These are phyloP conservation scores for Phanerochaete carnosa DNA, from an alignment of 768 basidiomycete genomes.

Conservation along the genomic window DNA sequence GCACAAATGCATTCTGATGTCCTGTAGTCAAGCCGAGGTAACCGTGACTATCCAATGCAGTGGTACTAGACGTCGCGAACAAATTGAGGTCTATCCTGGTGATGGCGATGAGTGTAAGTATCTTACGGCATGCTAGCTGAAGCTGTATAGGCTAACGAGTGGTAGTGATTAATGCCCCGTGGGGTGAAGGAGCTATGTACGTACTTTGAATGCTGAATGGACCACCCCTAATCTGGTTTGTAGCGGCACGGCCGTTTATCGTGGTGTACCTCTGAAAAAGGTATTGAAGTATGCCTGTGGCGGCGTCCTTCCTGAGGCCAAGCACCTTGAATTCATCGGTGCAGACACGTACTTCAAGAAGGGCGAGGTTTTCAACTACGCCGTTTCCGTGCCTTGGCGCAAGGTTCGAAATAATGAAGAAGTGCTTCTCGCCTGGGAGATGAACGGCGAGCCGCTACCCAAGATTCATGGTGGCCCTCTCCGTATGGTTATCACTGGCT, in stretches of 20 bases:
- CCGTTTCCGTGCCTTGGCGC: conserved; percentile 47
- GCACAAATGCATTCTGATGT: neutral
- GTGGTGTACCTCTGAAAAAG: conserved; percentile 52
- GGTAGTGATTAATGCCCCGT: conserved; percentile 40
- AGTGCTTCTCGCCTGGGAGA: conserved; percentile 52
- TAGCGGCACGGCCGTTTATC: conserved; percentile 50
- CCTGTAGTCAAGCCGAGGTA: conserved; percentile 40
- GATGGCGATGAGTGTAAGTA: conserved; percentile 48
- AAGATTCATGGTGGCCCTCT: conserved; percentile 51
- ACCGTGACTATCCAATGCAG: conserved; percentile 56
- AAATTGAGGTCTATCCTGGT: conserved; percentile 49
- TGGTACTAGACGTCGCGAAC: conserved; percentile 50
- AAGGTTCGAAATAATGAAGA: conserved; percentile 46
- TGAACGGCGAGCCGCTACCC: conserved; percentile 46
- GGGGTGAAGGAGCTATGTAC: conserved; percentile 51
- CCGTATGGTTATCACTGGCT: conserved; percentile 48
- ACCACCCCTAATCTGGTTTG: neutral
- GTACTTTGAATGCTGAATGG: conserved; percentile 2
- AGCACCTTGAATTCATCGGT: conserved; percentile 54
- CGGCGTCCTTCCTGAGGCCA: conserved; percentile 42
- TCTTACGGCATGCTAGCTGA: neutral
- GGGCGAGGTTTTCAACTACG: conserved; percentile 37
- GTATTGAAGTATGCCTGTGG: conserved; percentile 51
- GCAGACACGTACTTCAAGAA: conserved; percentile 55
- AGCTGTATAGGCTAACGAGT: neutral